Conservation (phyloP, 2,329 filamentous ascomycete genomes). For the Microdochium bolleyi region DNA sequence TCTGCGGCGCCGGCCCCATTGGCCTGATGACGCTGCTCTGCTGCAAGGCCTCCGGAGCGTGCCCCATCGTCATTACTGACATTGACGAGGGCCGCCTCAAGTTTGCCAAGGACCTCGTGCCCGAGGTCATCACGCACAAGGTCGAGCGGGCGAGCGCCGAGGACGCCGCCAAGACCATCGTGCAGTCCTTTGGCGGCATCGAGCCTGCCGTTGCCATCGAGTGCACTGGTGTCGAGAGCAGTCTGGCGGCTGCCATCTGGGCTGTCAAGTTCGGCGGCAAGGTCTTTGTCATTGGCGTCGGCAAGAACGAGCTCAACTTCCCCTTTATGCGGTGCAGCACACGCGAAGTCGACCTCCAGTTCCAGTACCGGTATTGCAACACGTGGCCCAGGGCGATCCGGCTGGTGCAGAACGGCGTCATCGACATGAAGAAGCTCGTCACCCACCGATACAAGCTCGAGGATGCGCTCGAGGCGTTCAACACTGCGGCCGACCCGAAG, state of each 20-base stretch:
- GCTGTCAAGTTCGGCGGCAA: conserved; percentile 91
- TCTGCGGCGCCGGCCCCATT: conserved; percentile 92
- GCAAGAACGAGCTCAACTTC: conserved; percentile 89
- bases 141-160: conserved; percentile 61
- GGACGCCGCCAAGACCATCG: conserved; percentile 61
- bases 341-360: conserved; percentile 87
- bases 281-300: conserved; percentile 93
- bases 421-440: conserved; percentile 74
- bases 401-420: conserved; percentile 73
- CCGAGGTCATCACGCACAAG: conserved; percentile 72
- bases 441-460: conserved; percentile 83
- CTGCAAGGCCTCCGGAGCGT: conserved; percentile 77
- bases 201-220: conserved; percentile 80
- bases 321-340: conserved; percentile 92
- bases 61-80: conserved; percentile 88
- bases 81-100: conserved; percentile 79
- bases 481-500: conserved; percentile 78
- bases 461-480: conserved; percentile 82
- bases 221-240: conserved; percentile 91
- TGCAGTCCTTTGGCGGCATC: conserved; percentile 65
- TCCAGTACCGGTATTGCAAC: conserved; percentile 95
- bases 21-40: conserved; percentile 84
- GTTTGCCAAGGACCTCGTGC: conserved; percentile 79
- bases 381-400: conserved; percentile 93
- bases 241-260: conserved; percentile 79